Evolutionary conservation across 75 land plant genomes (phyloP), one percentile per base, ranked within the genome.

Genomic region (Cryptomeria japonica): DNA sequence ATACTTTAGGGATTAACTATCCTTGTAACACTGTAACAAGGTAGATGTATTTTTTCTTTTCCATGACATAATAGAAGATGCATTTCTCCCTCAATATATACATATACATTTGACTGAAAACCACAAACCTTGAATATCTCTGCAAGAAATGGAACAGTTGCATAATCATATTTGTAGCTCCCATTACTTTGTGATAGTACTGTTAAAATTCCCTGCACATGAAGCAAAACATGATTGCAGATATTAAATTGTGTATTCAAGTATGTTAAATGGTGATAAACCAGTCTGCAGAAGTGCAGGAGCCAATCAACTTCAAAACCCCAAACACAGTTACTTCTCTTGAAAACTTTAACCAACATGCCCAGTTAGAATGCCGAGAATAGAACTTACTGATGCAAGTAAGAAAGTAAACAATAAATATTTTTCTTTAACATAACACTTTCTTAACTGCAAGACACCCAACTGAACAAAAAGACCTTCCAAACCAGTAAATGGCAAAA

Each of bases 141-240:
- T 78, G 96, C 98, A 72, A 97, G 93, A 86, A 97, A 95, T 51
- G 99, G 99, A 87, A 97, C 90, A 5, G 98, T 97, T 8, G 97
- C 99, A 89, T 96, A 97, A 85, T 97, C 96, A 86, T 97, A 97
- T 80, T 76, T 87, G 77, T 97, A 97, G 32, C 91, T 88, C 14
- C 98, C 98, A 91, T 94, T 89, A 86, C 90, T 95, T 89, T 97
- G 98, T 41, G 99, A 97, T 8, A 97, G 88, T 64, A 97, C 92
- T n/a, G 99, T 97, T 85, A 97, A 91, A 73, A 97, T 97, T 72
- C 99, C 99, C 99, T 97, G 93, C 37, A 10, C 77, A 75, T 31
- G 37, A 11, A 73, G 77, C 37, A 73, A 73, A 73, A 22, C 77
- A 73, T 3, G 77, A 75, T 75, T 75, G 37, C 77, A 75, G 13